Evolutionary conservation across 441 rosid genomes (phyloP).

Genomic region (Daphne laureola): DNA sequence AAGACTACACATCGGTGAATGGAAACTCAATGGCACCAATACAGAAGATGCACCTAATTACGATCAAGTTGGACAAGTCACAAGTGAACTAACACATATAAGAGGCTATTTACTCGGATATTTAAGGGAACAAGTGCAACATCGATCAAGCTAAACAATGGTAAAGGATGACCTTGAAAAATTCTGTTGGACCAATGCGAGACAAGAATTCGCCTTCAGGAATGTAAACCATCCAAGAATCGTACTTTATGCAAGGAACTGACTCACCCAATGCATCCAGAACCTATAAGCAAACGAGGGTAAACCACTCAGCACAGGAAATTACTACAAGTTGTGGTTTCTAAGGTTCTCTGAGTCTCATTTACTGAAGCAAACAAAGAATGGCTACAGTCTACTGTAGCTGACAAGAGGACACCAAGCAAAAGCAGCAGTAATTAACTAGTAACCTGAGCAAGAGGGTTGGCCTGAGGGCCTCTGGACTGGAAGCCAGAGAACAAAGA

Average conservation of each 20-base stretch:
- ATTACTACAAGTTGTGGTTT: neutral
- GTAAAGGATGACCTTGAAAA: constrained; percentile 53
- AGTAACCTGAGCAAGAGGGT: constrained; percentile 88
- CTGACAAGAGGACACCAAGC: neutral
- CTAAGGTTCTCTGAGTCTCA: neutral
- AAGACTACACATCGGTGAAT: neutral
- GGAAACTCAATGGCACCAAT: no score
- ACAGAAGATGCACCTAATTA: no score
- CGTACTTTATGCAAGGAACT: constrained; percentile 67
- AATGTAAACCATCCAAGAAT: constrained; percentile 92
- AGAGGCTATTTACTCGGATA: no score
- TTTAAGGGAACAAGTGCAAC: no score
- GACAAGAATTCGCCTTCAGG: constrained; percentile 94
- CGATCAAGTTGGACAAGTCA: no score
- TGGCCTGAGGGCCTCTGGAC: constrained; percentile 82
- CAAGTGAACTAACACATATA: no score
- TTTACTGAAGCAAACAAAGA: neutral
- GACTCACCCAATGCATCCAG: constrained; percentile 85
- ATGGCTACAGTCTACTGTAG: neutral
- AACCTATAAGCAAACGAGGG: constrained; percentile 41
- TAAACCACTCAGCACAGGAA: neutral
- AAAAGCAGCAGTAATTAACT: neutral
- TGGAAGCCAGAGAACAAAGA: constrained; percentile 89
- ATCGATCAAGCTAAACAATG: neutral
- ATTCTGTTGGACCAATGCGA: constrained; percentile 85